Evolutionary conservation across 768 basidiomycete species (phyloP).

Genomic region (Boletus sp.): DNA sequence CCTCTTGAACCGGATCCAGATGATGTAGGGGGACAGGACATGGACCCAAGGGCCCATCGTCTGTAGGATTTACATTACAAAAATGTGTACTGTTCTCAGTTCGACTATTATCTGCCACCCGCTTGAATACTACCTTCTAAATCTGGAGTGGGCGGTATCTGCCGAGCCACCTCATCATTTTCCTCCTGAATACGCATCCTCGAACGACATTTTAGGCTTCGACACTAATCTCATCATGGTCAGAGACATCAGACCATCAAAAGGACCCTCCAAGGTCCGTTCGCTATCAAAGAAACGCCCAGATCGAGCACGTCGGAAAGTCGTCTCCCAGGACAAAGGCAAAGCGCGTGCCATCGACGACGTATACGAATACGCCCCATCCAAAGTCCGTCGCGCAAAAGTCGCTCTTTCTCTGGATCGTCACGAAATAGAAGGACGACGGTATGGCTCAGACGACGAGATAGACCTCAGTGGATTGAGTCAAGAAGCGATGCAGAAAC

Average conservation of each 20-base stretch:
- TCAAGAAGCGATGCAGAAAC: conserved; percentile 32
- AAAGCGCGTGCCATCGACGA: conserved; percentile 42
- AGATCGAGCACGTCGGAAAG: conserved; percentile 49
- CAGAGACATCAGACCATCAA: conserved; percentile 16
- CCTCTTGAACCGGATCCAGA: conserved; percentile 20
- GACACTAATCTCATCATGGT: conserved; percentile 10
- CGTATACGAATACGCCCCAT: conserved; percentile 62
- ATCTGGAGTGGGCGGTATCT: conserved; percentile 13
- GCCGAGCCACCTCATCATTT: conserved; percentile 13
- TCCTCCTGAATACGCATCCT: neutral
- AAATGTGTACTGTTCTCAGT: neutral
- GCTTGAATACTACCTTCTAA: conserved; percentile 24
- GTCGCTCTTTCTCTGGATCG: conserved; percentile 54
- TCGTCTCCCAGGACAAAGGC: conserved; percentile 6
- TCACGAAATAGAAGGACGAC: conserved; percentile 44
- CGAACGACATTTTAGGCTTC: neutral
- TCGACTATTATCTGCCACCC: neutral
- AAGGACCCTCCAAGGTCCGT: conserved; percentile 4
- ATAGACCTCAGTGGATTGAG: conserved; percentile 34
- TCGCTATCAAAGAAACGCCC: conserved; percentile 36
- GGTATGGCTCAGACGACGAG: conserved; percentile 39
- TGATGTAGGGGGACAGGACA: neutral
- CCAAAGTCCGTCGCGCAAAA: conserved; percentile 49
- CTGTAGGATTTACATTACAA: conserved; percentile 10
- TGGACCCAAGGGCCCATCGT: neutral